These are phyloP conservation scores for Yamadazyma atmosphaerica DNA, from an alignment of 1,139 yeast species.

Conservation along the genomic window DNA sequence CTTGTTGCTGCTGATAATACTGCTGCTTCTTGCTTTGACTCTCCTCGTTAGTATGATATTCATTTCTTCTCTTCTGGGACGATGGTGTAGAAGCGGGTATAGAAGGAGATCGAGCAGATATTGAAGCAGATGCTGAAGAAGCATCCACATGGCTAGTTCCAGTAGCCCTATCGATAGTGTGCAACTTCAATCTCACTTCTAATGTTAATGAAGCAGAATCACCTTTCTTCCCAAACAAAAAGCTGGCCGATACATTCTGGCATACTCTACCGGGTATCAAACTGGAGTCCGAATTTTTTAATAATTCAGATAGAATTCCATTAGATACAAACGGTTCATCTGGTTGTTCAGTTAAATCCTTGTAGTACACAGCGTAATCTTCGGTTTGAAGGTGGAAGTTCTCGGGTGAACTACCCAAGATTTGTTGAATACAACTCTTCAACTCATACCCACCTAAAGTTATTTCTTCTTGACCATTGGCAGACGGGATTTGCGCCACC, in stretches of 20 bases:
- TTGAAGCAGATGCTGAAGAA: neutral
- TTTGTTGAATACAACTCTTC: slow-evolving; percentile 50
- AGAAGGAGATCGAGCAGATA: neutral
- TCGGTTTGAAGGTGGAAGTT: slow-evolving; percentile 45
- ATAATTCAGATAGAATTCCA: slow-evolving; percentile 56
- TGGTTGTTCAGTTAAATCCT: slow-evolving; percentile 68
- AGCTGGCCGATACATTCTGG: slow-evolving; percentile 60
- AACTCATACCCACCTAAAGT: slow-evolving; percentile 60
- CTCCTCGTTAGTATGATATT: neutral
- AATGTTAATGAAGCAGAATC: slow-evolving; percentile 53
- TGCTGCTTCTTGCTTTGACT: slow-evolving; percentile 9
- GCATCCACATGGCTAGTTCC: neutral
- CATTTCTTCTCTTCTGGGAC: neutral
- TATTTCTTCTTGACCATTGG: slow-evolving; percentile 32
- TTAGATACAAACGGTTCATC: slow-evolving; percentile 78
- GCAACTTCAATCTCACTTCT: slow-evolving; percentile 64
- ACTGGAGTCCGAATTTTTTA: slow-evolving; percentile 27
- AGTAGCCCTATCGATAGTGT: slow-evolving; percentile 30
- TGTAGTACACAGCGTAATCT: slow-evolving; percentile 72
- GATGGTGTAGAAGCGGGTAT: neutral
- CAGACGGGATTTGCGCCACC: slow-evolving; percentile 38
- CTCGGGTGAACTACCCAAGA: slow-evolving; percentile 58
- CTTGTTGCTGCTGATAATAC: slow-evolving; percentile 7
- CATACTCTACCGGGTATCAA: slow-evolving; percentile 72
- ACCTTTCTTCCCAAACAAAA: slow-evolving; percentile 45